Evolutionary conservation across 345 rosid species (phyloP).

Genomic region (Hibiscus trionum): DNA sequence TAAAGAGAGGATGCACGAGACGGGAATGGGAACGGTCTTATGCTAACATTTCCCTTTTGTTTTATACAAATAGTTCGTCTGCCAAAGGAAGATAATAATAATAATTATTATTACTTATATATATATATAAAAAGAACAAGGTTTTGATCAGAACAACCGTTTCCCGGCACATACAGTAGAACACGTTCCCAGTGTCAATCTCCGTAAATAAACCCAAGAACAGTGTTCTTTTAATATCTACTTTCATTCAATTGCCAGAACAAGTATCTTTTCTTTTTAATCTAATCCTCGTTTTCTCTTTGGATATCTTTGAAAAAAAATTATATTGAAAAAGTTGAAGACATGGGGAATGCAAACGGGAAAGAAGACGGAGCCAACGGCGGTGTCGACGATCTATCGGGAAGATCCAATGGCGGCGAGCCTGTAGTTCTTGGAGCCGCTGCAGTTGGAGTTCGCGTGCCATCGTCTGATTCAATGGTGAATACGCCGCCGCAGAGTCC

Average conservation of each 20-base stretch:
- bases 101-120: too few relatives aligned
- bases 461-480: conserved; percentile 38
- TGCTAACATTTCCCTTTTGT: neutral
- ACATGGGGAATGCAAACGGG: conserved; percentile 89
- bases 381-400: conserved; percentile 20
- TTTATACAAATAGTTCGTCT: neutral
- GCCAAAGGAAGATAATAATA: too few relatives aligned
- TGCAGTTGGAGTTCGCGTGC: conserved; percentile 20
- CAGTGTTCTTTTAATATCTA: neutral
- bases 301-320: neutral
- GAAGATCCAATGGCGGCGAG: conserved; percentile 40
- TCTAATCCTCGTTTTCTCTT: neutral
- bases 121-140: too few relatives aligned
- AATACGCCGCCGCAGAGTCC: conserved; percentile 54
- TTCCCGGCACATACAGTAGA: conserved; percentile 4
- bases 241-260: neutral
- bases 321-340: neutral
- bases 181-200: conserved; percentile 7
- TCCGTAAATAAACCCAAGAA: neutral
- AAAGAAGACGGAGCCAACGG: conserved; percentile 37
- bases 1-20: neutral
- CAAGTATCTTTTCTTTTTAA: neutral
- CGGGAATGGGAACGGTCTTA: neutral
- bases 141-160: conserved; percentile 6
- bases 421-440: conserved; percentile 11